Evolutionary conservation across 352 stramenopile genomes (phyloP).

Genomic region (Sclerospora graminicola): DNA sequence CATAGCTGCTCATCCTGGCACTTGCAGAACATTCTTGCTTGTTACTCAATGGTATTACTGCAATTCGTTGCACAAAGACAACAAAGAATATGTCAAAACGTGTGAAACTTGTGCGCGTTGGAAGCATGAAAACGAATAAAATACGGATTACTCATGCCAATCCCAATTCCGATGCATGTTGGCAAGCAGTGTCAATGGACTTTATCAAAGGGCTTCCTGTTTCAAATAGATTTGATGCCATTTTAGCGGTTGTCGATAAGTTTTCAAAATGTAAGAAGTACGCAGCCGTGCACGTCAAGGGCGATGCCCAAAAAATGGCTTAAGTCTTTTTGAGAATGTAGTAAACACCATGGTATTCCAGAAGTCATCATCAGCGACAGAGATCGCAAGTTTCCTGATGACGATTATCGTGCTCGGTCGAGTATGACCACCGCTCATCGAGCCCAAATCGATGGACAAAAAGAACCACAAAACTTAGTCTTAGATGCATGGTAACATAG

Average conservation of each 20-base stretch:
- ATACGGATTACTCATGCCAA: background rate
- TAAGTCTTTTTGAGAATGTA: slow-evolving; percentile 4
- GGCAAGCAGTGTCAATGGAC: background rate
- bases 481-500: too few species aligned
- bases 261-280: background rate
- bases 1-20: background rate
- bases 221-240: background rate
- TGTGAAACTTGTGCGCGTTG: background rate
- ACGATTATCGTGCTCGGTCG: too few species aligned
- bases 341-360: slow-evolving; percentile 1
- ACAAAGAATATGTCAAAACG: background rate
- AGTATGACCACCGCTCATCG: too few species aligned
- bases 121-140: background rate
- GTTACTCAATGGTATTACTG: background rate
- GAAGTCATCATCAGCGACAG: background rate
- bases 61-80: background rate
- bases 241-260: background rate
- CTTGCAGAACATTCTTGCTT: background rate
- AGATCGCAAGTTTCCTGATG: slow-evolving; percentile 6
- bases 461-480: too few species aligned
- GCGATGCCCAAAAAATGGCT: slow-evolving; percentile 8
- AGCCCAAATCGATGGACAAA: too few species aligned
- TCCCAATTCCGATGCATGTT: background rate
- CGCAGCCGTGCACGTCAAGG: background rate
- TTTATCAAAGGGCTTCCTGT: background rate